Conservation (phyloP, 2,329 filamentous ascomycete species). For the Aureobasidium sp. region DNA sequence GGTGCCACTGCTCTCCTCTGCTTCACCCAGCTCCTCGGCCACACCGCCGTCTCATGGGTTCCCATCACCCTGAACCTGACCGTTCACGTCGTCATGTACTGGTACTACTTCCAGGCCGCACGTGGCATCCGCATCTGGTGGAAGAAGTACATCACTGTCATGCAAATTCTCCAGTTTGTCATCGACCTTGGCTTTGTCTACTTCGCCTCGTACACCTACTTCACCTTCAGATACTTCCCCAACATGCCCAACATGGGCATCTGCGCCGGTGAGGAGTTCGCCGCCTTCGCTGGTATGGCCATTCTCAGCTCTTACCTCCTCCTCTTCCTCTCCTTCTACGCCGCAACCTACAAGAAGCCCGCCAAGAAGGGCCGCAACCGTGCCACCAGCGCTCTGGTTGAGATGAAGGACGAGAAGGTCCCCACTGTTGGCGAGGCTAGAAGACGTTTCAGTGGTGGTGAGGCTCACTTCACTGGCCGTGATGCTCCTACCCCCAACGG, state of each 20-base stretch:
- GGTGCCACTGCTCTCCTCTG: conserved; percentile 93
- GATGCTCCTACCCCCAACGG: conserved; percentile 47
- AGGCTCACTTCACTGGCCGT: conserved; percentile 23
- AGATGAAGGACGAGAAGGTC: conserved; percentile 69
- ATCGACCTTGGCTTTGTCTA: conserved; percentile 98
- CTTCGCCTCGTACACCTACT: conserved; percentile 99
- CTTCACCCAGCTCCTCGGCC: conserved; percentile 93
- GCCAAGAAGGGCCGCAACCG: conserved; percentile 65
- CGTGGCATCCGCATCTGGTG: conserved; percentile 95
- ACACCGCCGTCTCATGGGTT: conserved; percentile 92
- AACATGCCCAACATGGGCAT: conserved; percentile 76
- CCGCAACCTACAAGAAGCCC: conserved; percentile 89
- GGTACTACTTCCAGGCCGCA: conserved; percentile 99
- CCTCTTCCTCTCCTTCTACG: conserved; percentile 98
- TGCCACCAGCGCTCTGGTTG: conserved; percentile 77
- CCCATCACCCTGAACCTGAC: conserved; percentile 85
- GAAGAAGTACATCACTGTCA: conserved; percentile 99
- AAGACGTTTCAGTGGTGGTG: conserved; percentile 44
- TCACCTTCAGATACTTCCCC: conserved; percentile 82
- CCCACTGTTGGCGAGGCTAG: conserved; percentile 47
- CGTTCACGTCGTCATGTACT: conserved; percentile 99
- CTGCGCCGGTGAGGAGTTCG: conserved; percentile 95
- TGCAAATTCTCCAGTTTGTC: conserved; percentile 95
- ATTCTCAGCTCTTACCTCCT: conserved; percentile 93
- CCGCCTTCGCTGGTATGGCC: conserved; percentile 82